Evolutionary conservation across 1,284 basidiomycete species (phyloP).

Genomic region (Heterobasidion parviporum): DNA sequence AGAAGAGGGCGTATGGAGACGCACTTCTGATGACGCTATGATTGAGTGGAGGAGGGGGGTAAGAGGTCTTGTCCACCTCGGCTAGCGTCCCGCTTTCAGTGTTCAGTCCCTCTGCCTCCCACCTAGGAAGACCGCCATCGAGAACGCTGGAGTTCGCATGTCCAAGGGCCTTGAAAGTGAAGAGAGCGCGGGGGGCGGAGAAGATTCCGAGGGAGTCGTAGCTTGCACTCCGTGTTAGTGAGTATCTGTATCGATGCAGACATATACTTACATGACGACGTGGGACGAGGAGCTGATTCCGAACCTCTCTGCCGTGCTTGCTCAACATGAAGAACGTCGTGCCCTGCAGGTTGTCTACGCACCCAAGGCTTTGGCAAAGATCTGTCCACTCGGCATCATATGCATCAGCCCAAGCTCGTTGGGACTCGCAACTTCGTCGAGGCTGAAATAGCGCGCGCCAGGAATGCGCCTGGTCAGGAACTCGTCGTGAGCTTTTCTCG

Average conservation of each 20-base stretch:
- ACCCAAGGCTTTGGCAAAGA: slow-evolving; percentile 82
- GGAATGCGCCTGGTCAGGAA: slow-evolving; percentile 66
- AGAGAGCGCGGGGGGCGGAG: slow-evolving; percentile 84
- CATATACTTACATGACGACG: slow-evolving; percentile 62
- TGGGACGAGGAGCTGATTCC: slow-evolving; percentile 74
- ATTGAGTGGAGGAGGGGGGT: slow-evolving; percentile 48
- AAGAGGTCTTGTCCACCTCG: slow-evolving; percentile 25
- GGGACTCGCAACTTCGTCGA: slow-evolving; percentile 70
- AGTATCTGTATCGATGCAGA: background rate
- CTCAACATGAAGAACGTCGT: slow-evolving; percentile 1
- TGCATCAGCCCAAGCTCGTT: slow-evolving; percentile 78
- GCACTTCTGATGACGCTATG: slow-evolving; percentile 53
- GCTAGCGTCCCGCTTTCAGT: slow-evolving; percentile 42
- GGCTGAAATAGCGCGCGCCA: slow-evolving; percentile 70
- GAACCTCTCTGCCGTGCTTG: slow-evolving; percentile 42
- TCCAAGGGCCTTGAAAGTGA: slow-evolving; percentile 87
- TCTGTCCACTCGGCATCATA: slow-evolving; percentile 78
- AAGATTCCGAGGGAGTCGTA: slow-evolving; percentile 88
- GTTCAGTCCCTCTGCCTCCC: slow-evolving; percentile 66
- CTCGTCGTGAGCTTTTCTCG: slow-evolving; percentile 58
- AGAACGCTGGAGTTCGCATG: slow-evolving; percentile 81
- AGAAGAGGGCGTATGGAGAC: slow-evolving; percentile 16
- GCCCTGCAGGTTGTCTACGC: slow-evolving; percentile 18
- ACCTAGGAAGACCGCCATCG: slow-evolving; percentile 83
- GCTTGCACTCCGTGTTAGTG: slow-evolving; percentile 24